phyloP scores from a whole-genome alignment of 2,329 filamentous ascomycete genomes.

The Ophiocordyceps camponoti-floridani region DNA sequence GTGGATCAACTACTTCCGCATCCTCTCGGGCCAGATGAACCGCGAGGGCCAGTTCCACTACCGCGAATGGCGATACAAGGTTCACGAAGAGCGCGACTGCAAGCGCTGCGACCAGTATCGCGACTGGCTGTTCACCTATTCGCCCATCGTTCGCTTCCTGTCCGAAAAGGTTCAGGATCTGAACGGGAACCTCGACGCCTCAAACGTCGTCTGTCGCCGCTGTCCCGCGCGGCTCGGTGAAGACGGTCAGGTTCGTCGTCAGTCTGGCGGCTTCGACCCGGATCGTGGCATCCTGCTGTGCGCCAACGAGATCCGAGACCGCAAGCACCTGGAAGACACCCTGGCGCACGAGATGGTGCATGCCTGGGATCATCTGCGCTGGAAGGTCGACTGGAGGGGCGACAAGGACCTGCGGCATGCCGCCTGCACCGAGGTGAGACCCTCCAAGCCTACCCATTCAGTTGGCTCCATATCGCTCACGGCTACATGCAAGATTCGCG shows the following conservation, averaged over 20 bases:
- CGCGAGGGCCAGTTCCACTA: constrained; percentile 54
- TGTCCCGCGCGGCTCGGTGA: constrained; percentile 45
- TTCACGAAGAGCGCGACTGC: constrained; percentile 64
- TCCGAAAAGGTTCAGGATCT: constrained; percentile 63
- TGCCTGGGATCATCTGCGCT: constrained; percentile 82
- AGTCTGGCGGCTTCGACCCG: constrained; percentile 70
- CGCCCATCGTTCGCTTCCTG: constrained; percentile 75
- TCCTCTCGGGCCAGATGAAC: constrained; percentile 57
- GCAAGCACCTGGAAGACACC: constrained; percentile 78
- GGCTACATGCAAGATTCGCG: constrained; percentile 49
- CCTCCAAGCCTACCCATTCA: background rate
- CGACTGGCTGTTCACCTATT: constrained; percentile 71
- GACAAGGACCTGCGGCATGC: constrained; percentile 65
- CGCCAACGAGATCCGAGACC: constrained; percentile 72
- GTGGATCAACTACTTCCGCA: constrained; percentile 78
- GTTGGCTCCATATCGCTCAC: background rate
- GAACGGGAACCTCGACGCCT: constrained; percentile 53
- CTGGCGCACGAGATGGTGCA: constrained; percentile 97
- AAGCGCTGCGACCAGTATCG: constrained; percentile 63
- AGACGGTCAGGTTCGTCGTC: constrained; percentile 42
- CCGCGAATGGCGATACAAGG: constrained; percentile 56
- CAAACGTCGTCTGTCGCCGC: constrained; percentile 67
- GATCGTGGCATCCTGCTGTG: constrained; percentile 80
- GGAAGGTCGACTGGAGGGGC: constrained; percentile 68
- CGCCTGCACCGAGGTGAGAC: constrained; percentile 71